phyloP scores from a whole-genome alignment of 768 basidiomycete species.

The Rhizopogon sp. region DNA sequence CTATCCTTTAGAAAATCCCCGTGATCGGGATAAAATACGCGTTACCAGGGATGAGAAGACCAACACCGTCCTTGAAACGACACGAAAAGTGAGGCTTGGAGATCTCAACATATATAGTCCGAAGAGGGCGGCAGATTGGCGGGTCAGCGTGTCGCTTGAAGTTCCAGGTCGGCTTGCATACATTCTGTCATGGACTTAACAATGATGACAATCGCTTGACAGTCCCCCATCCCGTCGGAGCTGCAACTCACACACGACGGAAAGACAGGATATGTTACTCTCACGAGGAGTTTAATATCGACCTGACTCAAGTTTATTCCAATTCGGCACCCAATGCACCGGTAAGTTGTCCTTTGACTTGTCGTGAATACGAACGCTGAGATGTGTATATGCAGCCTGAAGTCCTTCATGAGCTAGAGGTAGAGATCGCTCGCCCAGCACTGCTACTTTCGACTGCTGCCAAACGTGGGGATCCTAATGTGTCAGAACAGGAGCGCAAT shows the following conservation, averaged over 20 bases:
- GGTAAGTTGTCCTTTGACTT: slow-evolving; percentile 32
- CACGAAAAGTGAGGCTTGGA: slow-evolving; percentile 79
- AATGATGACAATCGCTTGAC: background rate
- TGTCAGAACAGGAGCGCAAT: slow-evolving; percentile 57
- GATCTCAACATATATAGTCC: slow-evolving; percentile 87
- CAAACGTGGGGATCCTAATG: slow-evolving; percentile 58
- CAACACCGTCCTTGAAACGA: slow-evolving; percentile 54
- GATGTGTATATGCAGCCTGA: slow-evolving; percentile 38
- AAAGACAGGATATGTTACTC: slow-evolving; percentile 93
- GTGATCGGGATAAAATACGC: slow-evolving; percentile 58
- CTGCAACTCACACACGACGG: slow-evolving; percentile 54
- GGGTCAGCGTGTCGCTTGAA: slow-evolving; percentile 91
- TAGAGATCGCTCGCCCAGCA: slow-evolving; percentile 76
- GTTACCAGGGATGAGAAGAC: slow-evolving; percentile 82
- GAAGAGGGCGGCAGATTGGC: slow-evolving; percentile 81
- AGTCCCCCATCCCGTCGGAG: slow-evolving; percentile 69
- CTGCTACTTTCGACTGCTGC: slow-evolving; percentile 67
- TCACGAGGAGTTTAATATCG: slow-evolving; percentile 90
- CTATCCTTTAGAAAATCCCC: slow-evolving; percentile 41
- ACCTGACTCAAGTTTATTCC: slow-evolving; percentile 87
- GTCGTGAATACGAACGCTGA: background rate
- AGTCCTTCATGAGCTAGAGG: slow-evolving; percentile 79
- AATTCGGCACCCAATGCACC: slow-evolving; percentile 40
- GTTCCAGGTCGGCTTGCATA: slow-evolving; percentile 58
- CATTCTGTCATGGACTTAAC: background rate